These are phyloP conservation scores for Kondoa malvinella DNA, from an alignment of 768 basidiomycete genomes.

Conservation along the genomic window DNA sequence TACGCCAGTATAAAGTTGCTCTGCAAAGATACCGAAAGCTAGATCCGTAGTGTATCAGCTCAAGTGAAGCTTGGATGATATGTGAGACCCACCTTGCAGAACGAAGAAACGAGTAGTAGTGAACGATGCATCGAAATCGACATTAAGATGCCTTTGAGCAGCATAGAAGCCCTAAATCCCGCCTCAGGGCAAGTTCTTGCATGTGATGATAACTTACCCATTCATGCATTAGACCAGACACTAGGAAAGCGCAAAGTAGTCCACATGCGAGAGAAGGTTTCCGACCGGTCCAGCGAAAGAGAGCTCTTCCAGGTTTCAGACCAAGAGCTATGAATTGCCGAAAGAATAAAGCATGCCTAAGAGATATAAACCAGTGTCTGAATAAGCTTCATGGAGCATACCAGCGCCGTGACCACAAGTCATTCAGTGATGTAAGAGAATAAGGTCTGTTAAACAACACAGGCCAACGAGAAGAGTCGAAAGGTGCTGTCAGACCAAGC, in stretches of 20 bases:
- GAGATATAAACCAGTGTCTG: not conserved
- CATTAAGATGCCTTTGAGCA: not conserved
- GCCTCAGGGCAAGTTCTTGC: too few relatives aligned
- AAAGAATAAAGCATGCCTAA: not conserved
- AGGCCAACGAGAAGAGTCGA: not conserved
- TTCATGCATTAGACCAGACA: not conserved
- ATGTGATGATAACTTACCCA: too few relatives aligned
- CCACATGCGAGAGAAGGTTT: not conserved
- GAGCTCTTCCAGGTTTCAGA: not conserved
- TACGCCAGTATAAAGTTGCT: not conserved
- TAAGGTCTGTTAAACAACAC: not conserved
- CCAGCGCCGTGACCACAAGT: not conserved
- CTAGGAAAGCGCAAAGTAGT: not conserved
- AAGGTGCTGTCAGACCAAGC: not conserved
- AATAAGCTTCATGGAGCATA: not conserved
- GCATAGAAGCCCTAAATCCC: not conserved
- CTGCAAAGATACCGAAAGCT: not conserved
- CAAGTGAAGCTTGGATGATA: not conserved
- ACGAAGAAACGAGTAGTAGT: not conserved
- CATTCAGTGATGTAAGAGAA: not conserved
- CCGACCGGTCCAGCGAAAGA: not conserved
- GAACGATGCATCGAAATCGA: not conserved
- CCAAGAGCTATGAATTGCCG: not conserved
- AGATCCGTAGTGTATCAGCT: too few relatives aligned
- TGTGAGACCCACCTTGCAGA: not conserved